Conservation (phyloP, 2,329 filamentous ascomycete species). For the Harringtonia lauricola region DNA sequence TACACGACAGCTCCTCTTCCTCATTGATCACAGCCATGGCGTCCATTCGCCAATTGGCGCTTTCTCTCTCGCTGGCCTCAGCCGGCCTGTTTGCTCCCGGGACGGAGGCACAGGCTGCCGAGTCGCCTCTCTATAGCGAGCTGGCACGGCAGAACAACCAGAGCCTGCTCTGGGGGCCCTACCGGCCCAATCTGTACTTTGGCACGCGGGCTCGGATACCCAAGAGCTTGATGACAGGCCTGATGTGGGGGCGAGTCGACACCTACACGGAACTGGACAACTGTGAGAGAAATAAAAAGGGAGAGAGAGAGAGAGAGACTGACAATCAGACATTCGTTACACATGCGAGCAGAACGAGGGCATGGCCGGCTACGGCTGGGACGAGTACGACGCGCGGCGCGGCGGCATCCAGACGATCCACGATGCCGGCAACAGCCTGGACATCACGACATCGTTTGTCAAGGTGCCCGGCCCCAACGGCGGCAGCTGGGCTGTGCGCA, state of each 20-base stretch:
- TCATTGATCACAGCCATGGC: constrained; percentile 8
- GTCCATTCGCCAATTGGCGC: constrained; percentile 11
- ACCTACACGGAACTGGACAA: constrained; percentile 63
- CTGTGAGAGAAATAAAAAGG: constrained; percentile 33
- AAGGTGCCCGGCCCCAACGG: constrained; percentile 79
- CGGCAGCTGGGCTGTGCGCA: constrained; percentile 83
- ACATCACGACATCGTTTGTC: constrained; percentile 87
- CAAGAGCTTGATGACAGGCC: constrained; percentile 66
- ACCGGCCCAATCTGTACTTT: constrained; percentile 90
- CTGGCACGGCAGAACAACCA: constrained; percentile 56
- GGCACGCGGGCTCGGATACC: constrained; percentile 74
- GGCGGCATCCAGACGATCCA: constrained; percentile 87
- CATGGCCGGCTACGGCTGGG: constrained; percentile 95
- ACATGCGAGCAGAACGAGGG: constrained; percentile 93
- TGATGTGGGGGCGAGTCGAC: constrained; percentile 86
- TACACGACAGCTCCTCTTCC: not conserved
- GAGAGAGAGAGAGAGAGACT: not conserved
- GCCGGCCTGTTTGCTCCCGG: constrained; percentile 9
- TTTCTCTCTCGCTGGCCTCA: constrained; percentile 3
- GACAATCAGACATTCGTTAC: constrained; percentile 41
- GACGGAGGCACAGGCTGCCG: constrained; percentile 10
- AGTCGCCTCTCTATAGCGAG: constrained; percentile 34
- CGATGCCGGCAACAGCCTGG: constrained; percentile 76
- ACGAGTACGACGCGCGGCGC: constrained; percentile 82
- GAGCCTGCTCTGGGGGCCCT: constrained; percentile 90